Percentiles rank a stretch among this genome's conserved stretches.
These are phyloP conservation scores for Chlamydomonas schloesseri DNA, from an alignment of 139 green algal genomes.

Conservation along the genomic window DNA sequence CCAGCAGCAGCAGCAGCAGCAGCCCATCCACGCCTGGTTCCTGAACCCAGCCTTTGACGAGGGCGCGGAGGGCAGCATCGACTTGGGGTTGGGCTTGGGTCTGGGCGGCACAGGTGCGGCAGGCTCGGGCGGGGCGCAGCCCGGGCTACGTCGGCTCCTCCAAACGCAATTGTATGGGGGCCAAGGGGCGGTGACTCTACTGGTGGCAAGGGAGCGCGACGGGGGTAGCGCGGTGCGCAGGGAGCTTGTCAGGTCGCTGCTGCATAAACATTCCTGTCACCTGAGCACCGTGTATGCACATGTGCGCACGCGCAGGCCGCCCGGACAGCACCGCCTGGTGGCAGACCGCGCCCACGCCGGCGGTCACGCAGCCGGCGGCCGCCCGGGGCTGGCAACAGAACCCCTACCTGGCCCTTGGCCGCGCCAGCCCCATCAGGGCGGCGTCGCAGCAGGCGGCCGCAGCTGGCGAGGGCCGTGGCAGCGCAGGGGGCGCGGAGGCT, in stretches of 20 bases:
- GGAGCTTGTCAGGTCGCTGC: too few relatives aligned
- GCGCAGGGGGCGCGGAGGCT: not conserved
- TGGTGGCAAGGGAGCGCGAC: too few relatives aligned
- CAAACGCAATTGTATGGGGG: too few relatives aligned
- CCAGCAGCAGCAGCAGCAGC: not conserved
- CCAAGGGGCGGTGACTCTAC: too few relatives aligned
- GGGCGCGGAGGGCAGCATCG: not conserved
- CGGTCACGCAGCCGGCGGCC: not conserved
- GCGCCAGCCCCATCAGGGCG: too few relatives aligned
- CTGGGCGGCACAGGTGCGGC: not conserved
- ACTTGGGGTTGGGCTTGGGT: not conserved
- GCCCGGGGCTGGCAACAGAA: not conserved
- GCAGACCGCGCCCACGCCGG: not conserved
- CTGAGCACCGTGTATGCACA: not conserved
- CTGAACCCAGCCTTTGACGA: slow-evolving; percentile 46
- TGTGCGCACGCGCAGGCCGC: not conserved
- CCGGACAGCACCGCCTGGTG: slow-evolving; percentile 31
- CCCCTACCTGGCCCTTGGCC: too few relatives aligned
- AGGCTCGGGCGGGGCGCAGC: too few relatives aligned
- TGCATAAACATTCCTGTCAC: too few relatives aligned
- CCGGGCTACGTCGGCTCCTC: too few relatives aligned
- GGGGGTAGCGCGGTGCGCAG: too few relatives aligned
- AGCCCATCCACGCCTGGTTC: slow-evolving; percentile 49
- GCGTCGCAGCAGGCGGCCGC: not conserved
- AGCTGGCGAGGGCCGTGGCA: not conserved